Evolutionary conservation across 2,329 filamentous ascomycete species (phyloP).

Genomic region (Talaromyces islandicus): DNA sequence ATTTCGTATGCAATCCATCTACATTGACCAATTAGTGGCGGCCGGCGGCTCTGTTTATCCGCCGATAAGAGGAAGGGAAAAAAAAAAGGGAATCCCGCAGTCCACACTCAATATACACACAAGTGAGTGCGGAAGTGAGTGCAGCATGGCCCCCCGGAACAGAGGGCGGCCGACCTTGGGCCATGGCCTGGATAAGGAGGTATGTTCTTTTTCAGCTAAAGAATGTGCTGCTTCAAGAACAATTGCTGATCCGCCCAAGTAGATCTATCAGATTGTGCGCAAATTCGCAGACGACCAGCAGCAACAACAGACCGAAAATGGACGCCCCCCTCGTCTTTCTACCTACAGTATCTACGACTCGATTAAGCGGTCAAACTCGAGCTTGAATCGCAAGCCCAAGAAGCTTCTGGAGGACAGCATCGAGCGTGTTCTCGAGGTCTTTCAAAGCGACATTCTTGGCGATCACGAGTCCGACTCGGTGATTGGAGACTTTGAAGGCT

Average conservation of each 20-base stretch:
- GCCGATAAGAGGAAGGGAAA: background rate
- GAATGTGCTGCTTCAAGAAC: constrained; percentile 1
- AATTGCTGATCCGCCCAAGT: constrained; percentile 8
- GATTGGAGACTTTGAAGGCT: constrained; percentile 46
- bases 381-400: constrained; percentile 75
- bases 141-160: constrained; percentile 31
- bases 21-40: constrained; percentile 1
- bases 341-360: constrained; percentile 65
- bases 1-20: background rate
- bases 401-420: constrained; percentile 77
- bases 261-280: constrained; percentile 71
- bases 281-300: constrained; percentile 65
- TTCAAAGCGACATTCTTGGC: constrained; percentile 58
- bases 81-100: background rate
- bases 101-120: background rate
- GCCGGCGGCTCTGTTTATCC: background rate
- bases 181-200: constrained; percentile 59
- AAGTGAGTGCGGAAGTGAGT: background rate
- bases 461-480: constrained; percentile 49
- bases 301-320: constrained; percentile 37
- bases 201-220: constrained; percentile 17
- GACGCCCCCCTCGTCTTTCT: constrained; percentile 47
- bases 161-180: constrained; percentile 44
- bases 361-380: constrained; percentile 82
- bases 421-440: constrained; percentile 69